Conservation (phyloP, 148 eudicot species). For the Drosera capensis region DNA sequence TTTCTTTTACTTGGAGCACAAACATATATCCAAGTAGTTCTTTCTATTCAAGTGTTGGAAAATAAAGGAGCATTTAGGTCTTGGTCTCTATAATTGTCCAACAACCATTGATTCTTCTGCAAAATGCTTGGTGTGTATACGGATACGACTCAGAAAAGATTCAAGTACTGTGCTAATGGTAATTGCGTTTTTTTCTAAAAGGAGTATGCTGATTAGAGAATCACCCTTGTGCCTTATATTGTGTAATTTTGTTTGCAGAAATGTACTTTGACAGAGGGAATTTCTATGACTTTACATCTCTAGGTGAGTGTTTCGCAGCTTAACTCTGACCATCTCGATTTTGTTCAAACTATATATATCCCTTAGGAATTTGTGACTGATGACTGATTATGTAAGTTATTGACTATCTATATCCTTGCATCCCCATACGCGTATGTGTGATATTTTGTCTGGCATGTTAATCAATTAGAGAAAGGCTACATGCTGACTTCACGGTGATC, state of each 20-base stretch:
- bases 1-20: not conserved
- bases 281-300: conserved; percentile 85
- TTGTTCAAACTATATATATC: not conserved
- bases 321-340: not conserved
- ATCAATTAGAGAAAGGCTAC: not conserved
- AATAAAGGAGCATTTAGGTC: no score
- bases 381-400: no score
- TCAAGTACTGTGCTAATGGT: no score
- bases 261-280: conserved; percentile 83
- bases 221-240: not conserved
- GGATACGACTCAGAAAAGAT: no score
- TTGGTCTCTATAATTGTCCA: no score
- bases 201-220: not conserved
- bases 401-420: no score
- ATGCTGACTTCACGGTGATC: conserved; percentile 2
- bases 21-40: not conserved
- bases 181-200: not conserved
- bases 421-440: not conserved
- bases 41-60: not conserved
- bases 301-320: conserved; percentile 55
- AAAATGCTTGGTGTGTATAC: no score
- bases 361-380: conserved; percentile 1
- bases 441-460: not conserved
- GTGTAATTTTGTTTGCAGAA: conserved; percentile 39
- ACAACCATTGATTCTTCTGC: no score